Conservation (phyloP, 164 flowering plant species). For the Vitis amurensis region DNA sequence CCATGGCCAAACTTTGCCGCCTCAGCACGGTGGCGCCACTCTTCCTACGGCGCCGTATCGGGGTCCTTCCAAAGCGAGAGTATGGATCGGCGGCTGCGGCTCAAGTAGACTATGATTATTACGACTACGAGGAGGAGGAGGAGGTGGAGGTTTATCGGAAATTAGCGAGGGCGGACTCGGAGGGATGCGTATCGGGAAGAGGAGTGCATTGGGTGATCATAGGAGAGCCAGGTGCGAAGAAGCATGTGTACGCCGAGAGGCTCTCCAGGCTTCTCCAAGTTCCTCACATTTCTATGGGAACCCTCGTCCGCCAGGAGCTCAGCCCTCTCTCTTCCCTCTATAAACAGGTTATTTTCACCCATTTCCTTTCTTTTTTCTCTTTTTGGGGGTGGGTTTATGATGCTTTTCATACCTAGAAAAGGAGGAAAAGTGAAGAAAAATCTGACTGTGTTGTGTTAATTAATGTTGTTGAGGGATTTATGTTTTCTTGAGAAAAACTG, state of each 20-base stretch:
- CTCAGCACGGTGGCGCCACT: constrained; percentile 15
- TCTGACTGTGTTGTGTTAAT: no score
- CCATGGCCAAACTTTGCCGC: constrained; percentile 40
- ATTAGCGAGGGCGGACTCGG: constrained; percentile 13
- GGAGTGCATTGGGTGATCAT: constrained; percentile 92
- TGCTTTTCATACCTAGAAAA: not conserved
- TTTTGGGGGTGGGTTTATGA: not conserved
- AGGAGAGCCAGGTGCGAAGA: constrained; percentile 70
- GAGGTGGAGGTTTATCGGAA: not conserved
- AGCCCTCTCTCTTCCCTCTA: constrained; percentile 73
- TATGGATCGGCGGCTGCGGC: constrained; percentile 39
- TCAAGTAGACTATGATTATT: constrained; percentile 24
- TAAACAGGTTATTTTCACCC: constrained; percentile 52
- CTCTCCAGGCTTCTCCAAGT: constrained; percentile 86
- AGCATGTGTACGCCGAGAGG: constrained; percentile 71
- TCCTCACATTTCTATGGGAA: constrained; percentile 90
- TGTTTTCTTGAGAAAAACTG: no score
- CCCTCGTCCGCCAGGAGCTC: constrained; percentile 84
- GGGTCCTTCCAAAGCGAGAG: constrained; percentile 13
- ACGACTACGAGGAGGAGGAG: constrained; percentile 17
- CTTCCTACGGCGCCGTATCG: constrained; percentile 3
- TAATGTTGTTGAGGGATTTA: no score
- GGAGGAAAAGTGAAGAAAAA: not conserved
- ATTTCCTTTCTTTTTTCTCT: not conserved
- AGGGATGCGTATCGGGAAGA: constrained; percentile 26